A percentile compares a stretch with the other conserved stretches of the same genome.
Conservation (phyloP, 2,329 filamentous ascomycete genomes). For the Arachnopeziza araneosa region DNA sequence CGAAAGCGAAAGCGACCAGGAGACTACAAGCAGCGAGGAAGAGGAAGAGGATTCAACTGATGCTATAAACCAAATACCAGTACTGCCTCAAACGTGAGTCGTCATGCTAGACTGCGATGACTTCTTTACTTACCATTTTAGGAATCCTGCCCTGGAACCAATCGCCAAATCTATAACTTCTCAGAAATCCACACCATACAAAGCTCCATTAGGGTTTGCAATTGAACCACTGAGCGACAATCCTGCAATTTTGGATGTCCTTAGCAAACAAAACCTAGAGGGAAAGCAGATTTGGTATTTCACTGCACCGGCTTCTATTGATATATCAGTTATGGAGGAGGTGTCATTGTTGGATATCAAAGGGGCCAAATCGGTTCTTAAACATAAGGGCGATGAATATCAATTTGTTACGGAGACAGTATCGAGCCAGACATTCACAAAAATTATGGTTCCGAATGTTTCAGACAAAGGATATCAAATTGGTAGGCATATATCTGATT, state of each 20-base stretch:
- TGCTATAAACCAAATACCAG: neutral
- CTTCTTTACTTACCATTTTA: neutral
- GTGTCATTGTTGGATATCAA: constrained; percentile 55
- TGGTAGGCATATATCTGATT: constrained; percentile 37
- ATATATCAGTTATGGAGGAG: constrained; percentile 61
- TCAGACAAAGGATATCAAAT: constrained; percentile 48
- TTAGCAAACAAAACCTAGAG: constrained; percentile 52
- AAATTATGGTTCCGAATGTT: constrained; percentile 55
- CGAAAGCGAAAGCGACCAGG: constrained; percentile 13
- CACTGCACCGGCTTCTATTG: constrained; percentile 62
- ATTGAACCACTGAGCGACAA: constrained; percentile 11
- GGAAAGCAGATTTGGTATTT: constrained; percentile 81
- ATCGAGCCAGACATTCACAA: constrained; percentile 46
- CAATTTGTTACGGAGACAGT: constrained; percentile 49
- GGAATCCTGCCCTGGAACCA: neutral
- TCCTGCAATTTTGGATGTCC: constrained; percentile 38
- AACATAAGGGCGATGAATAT: constrained; percentile 59
- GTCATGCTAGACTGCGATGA: neutral
- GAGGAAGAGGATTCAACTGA: constrained; percentile 18
- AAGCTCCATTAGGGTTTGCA: constrained; percentile 26
- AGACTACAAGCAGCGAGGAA: constrained; percentile 33
- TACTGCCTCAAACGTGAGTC: neutral
- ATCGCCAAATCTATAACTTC: neutral
- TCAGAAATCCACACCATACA: constrained; percentile 13
- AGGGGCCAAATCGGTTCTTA: constrained; percentile 50